phyloP scores from a whole-genome alignment of 1,284 basidiomycete genomes.

The Marasmius fiardii region DNA sequence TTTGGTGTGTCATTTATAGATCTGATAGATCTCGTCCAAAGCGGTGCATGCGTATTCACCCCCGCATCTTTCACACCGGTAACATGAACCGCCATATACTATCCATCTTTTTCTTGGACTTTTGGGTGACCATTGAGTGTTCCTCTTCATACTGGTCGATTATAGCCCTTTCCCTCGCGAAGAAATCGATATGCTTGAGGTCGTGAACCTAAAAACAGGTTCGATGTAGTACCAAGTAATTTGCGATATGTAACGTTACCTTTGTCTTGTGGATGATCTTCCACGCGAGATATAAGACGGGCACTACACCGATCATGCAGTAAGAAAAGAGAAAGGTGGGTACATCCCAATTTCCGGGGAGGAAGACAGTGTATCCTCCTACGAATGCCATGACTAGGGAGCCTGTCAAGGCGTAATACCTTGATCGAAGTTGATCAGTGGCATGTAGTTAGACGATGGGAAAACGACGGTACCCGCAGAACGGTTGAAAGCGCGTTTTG shows the following conservation, averaged over 20 bases:
- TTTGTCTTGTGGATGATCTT: conserved; percentile 55
- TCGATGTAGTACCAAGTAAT: too few relatives aligned
- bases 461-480: conserved; percentile 42
- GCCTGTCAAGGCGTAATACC: conserved; percentile 40
- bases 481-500: conserved; percentile 42
- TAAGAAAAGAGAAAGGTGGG: conserved; percentile 57
- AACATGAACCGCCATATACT: background rate
- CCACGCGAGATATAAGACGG: conserved; percentile 52
- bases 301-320: conserved; percentile 49
- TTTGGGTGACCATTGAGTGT: too few relatives aligned
- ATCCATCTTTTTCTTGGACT: background rate
- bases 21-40: too few relatives aligned
- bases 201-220: conserved; percentile 30
- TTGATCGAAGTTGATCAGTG: conserved; percentile 9
- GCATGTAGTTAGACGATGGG: background rate
- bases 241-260: conserved; percentile 23
- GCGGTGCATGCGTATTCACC: too few relatives aligned
- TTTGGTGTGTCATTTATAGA: too few relatives aligned
- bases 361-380: conserved; percentile 51
- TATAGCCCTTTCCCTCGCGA: conserved; percentile 31
- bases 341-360: conserved; percentile 50
- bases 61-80: background rate
- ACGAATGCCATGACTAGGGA: conserved; percentile 51
- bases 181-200: conserved; percentile 33
- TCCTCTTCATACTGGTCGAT: conserved; percentile 33